A percentile compares a stretch with the other conserved stretches of the same genome.
These are phyloP conservation scores for Dactylonectria macrodidyma DNA, from an alignment of 2,329 filamentous ascomycete species.

Conservation along the genomic window DNA sequence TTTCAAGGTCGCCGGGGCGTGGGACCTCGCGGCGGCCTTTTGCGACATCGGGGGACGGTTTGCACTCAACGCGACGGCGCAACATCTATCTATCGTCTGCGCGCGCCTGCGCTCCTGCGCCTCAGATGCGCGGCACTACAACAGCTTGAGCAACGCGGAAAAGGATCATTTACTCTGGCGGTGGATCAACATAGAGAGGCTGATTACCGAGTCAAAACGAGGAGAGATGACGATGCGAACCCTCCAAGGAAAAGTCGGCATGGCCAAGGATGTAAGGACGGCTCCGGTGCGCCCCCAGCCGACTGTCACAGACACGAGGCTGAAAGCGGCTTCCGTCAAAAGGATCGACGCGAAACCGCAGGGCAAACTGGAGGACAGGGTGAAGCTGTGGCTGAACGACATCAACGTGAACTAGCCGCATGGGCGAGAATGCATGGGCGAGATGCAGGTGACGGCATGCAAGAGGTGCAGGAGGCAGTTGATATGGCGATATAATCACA, in stretches of 20 bases:
- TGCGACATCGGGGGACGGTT: slow-evolving; percentile 40
- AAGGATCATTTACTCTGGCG: slow-evolving; percentile 14
- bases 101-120: slow-evolving; percentile 14
- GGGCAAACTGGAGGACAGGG: slow-evolving; percentile 41
- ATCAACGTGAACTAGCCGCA: slow-evolving; percentile 22
- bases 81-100: slow-evolving; percentile 39
- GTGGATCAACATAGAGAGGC: slow-evolving; percentile 12
- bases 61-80: slow-evolving; percentile 31
- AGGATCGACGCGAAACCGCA: slow-evolving; percentile 43
- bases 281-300: slow-evolving; percentile 10
- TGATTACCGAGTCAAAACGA: slow-evolving; percentile 10
- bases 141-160: slow-evolving; percentile 1
- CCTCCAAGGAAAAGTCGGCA: not conserved
- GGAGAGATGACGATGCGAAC: not conserved
- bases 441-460: slow-evolving; percentile 23
- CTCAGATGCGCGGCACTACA: slow-evolving; percentile 8
- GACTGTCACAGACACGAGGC: slow-evolving; percentile 15
- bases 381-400: slow-evolving; percentile 42
- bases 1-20: slow-evolving; percentile 11
- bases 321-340: slow-evolving; percentile 38
- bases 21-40: slow-evolving; percentile 32
- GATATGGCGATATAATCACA: slow-evolving; percentile 5
- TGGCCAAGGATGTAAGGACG: not conserved
- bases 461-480: slow-evolving; percentile 3
- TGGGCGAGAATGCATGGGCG: slow-evolving; percentile 8